Conservation (phyloP, 1,284 basidiomycete genomes). For the Cutaneotrichosporon sp. region DNA sequence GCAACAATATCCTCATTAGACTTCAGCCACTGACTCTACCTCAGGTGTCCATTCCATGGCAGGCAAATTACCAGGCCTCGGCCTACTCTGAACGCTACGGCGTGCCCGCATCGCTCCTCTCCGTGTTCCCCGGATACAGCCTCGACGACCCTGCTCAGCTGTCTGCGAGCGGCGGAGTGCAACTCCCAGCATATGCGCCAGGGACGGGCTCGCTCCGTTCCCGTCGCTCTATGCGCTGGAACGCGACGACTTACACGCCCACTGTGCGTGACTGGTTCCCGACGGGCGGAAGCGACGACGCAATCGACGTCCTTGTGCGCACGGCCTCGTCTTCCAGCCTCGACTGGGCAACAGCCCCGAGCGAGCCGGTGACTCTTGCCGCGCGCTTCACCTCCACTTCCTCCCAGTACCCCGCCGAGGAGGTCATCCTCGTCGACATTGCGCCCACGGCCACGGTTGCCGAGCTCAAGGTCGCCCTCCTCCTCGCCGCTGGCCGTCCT, state of each 20-base stretch:
- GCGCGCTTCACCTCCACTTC: slow-evolving; percentile 14
- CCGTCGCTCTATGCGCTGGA: slow-evolving; percentile 1
- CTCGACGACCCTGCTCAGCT: slow-evolving; percentile 45
- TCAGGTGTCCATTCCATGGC: slow-evolving; percentile 47
- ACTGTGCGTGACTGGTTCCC: slow-evolving; percentile 30
- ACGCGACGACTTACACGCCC: slow-evolving; percentile 1
- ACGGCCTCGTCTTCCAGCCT: slow-evolving; percentile 18
- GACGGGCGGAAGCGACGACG: not conserved
- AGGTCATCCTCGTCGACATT: slow-evolving; percentile 35
- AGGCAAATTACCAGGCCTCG: slow-evolving; percentile 42
- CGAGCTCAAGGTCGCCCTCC: slow-evolving; percentile 42
- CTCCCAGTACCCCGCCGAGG: slow-evolving; percentile 10
- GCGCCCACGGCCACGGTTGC: slow-evolving; percentile 32
- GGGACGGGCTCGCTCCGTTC: slow-evolving; percentile 17
- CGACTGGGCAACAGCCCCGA: slow-evolving; percentile 12
- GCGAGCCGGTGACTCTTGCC: slow-evolving; percentile 15
- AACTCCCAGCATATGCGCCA: slow-evolving; percentile 2
- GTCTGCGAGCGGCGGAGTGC: slow-evolving; percentile 21
- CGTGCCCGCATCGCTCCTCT: slow-evolving; percentile 36
- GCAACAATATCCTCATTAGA: not conserved
- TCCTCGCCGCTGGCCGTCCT: slow-evolving; percentile 35
- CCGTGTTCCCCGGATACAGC: slow-evolving; percentile 46
- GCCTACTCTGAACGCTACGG: slow-evolving; percentile 39
- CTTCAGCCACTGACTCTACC: slow-evolving; percentile 9
- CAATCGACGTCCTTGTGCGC: slow-evolving; percentile 38